Base-by-base conservation (phyloP, 306 rosid species). In the Rosa multiflora region DNA sequence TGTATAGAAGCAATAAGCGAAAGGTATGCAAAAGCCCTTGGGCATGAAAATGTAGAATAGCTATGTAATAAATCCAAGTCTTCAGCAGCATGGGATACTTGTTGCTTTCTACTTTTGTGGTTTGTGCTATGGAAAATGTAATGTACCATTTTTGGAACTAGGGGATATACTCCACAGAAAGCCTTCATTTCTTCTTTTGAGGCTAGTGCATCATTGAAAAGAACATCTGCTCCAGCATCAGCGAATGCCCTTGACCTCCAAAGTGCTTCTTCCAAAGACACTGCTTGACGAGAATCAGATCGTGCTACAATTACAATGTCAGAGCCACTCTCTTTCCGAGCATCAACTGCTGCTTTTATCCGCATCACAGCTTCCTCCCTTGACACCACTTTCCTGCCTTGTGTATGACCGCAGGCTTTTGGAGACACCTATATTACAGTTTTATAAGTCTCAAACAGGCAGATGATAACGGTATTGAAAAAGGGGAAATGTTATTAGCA, bases 221-320 rank as follows among this genome's bases (percentile, higher is more conserved):
- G 90, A 86, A 91, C 95, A 83, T 92, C 98, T 32, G 97, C 98
- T 74, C 98, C 98, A 70, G 90, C 98, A 81, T 94, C 98, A 6
- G 92, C 95, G 81, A 85, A 94, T 4, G 92, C 92, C 84, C 85
- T 94, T 58, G 86, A 67, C 80, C 99, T 94, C 72, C 83, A 79
- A 53, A 94, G 83, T 12, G 97, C 88, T 79, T 94, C 97, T 8
- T 85, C 92, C 70, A 94, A 79, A 21, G 97, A 90, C 63, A 94
- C 81, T 15, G 97, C 98, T 84, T 94, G 98, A 26, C 97, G 90
- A 56, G 98, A 86, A 89, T 94, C 98, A 8, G 91, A 85, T 14
- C 97, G 88, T 18, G 97, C 98, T 82, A 94, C 97, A 79, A 94
- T 87, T 42, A 89, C 95, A 77, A 90, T 89, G 77, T 93, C 98